Conservation (phyloP, 108 stramenopile species). For the Discostella stelligeroides region DNA sequence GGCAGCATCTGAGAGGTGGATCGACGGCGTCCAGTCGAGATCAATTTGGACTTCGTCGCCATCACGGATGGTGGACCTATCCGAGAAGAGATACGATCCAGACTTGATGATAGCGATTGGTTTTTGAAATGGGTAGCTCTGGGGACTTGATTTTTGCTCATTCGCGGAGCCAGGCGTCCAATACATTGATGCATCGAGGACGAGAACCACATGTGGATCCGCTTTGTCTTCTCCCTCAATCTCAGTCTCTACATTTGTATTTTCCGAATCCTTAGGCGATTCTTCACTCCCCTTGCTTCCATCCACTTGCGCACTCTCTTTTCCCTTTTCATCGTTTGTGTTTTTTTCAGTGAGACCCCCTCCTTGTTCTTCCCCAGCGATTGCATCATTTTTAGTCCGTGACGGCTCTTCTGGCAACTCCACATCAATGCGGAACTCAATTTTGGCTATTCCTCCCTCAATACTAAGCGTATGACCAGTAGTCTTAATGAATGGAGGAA, state of each 20-base stretch:
- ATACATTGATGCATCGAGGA: constrained; percentile 73
- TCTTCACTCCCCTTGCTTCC: neutral
- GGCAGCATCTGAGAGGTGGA: constrained; percentile 82
- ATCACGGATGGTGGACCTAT: constrained; percentile 67
- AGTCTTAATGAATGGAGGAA: constrained; percentile 77
- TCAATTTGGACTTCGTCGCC: constrained; percentile 77
- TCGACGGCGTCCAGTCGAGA: constrained; percentile 87
- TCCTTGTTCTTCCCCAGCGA: constrained; percentile 13
- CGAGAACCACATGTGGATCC: constrained; percentile 50
- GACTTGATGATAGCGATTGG: constrained; percentile 68
- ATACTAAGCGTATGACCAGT: constrained; percentile 72
- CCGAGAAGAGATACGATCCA: constrained; percentile 62
- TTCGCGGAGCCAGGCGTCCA: constrained; percentile 51
- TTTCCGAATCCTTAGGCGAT: neutral
- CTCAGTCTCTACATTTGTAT: constrained; percentile 1
- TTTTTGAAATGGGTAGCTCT: constrained; percentile 77
- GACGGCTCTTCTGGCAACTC: constrained; percentile 25
- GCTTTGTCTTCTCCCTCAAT: constrained; percentile 3
- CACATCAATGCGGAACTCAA: constrained; percentile 70
- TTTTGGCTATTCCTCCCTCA: constrained; percentile 70
- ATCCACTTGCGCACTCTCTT: neutral
- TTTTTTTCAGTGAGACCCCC: constrained; percentile 9
- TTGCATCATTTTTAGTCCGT: neutral
- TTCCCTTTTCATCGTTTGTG: constrained; percentile 4
- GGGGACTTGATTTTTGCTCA: constrained; percentile 42